These are phyloP conservation scores for Pseudogymnoascus sp. DNA, from an alignment of 2,329 filamentous ascomycete species.

Conservation along the genomic window DNA sequence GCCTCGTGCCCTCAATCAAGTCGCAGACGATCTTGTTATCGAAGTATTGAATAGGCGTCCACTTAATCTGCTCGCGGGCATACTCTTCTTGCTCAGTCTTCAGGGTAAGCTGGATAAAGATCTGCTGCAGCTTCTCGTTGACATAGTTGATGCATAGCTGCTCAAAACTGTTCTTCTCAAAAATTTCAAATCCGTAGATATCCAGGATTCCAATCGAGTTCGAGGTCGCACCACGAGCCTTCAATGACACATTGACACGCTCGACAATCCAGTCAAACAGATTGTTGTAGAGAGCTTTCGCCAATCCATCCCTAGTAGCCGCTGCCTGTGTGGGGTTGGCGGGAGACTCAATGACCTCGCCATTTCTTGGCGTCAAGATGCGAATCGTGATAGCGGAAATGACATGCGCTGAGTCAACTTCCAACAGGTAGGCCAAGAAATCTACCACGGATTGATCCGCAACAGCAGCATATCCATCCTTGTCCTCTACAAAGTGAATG, in stretches of 20 bases:
- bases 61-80: slow-evolving; percentile 88
- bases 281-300: slow-evolving; percentile 95
- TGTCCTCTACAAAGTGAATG: slow-evolving; percentile 81
- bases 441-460: slow-evolving; percentile 85
- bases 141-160: slow-evolving; percentile 99
- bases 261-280: slow-evolving; percentile 98
- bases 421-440: slow-evolving; percentile 87
- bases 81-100: slow-evolving; percentile 98
- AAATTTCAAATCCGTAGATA: slow-evolving; percentile 99
- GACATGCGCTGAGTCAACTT: slow-evolving; percentile 72
- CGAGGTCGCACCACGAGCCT: slow-evolving; percentile 63
- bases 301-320: slow-evolving; percentile 80
- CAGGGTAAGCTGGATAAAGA: slow-evolving; percentile 94
- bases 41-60: slow-evolving; percentile 98
- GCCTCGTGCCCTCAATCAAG: slow-evolving; percentile 83
- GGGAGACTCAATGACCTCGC: slow-evolving; percentile 63
- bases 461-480: slow-evolving; percentile 80
- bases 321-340: slow-evolving; percentile 80
- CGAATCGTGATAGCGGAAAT: slow-evolving; percentile 84
- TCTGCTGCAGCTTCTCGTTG: slow-evolving; percentile 98
- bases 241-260: slow-evolving; percentile 80
- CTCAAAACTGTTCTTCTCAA: slow-evolving; percentile 98
- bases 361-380: slow-evolving; percentile 62
- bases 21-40: slow-evolving; percentile 99
- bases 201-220: slow-evolving; percentile 95